Evolutionary conservation across 768 basidiomycete species (phyloP).

Genomic region (Podaxis rugospora): DNA sequence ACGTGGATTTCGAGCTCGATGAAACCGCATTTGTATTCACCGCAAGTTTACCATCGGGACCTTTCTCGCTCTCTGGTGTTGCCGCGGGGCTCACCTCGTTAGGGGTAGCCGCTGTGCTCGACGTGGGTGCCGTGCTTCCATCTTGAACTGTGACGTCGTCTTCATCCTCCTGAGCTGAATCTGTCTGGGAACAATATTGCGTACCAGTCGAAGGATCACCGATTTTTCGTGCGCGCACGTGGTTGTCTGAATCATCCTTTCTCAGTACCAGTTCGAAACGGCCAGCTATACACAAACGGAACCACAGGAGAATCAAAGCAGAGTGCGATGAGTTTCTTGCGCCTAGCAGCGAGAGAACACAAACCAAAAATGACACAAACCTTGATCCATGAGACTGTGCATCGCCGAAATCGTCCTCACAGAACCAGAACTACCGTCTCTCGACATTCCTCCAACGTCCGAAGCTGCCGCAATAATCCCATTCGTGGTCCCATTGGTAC

Average conservation of each 20-base stretch:
- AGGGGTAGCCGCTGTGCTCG: background rate
- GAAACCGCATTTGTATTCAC: background rate
- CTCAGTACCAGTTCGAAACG: constrained; percentile 52
- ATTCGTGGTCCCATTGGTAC: background rate
- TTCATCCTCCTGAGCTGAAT: constrained; percentile 3
- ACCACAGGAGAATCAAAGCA: background rate
- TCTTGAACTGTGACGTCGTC: constrained; percentile 3
- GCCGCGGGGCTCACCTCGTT: background rate
- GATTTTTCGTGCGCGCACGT: constrained; percentile 34
- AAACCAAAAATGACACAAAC: constrained; percentile 13
- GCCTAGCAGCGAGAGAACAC: background rate
- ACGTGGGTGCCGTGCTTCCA: background rate
- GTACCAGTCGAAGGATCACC: constrained; percentile 37
- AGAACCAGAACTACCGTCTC: constrained; percentile 15
- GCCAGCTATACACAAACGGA: constrained; percentile 34
- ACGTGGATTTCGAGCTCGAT: background rate
- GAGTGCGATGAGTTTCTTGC: background rate
- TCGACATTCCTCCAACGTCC: background rate
- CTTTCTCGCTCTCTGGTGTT: constrained; percentile 6
- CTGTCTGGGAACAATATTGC: constrained; percentile 17
- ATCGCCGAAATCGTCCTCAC: constrained; percentile 41
- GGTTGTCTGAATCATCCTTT: constrained; percentile 28
- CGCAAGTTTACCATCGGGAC: background rate
- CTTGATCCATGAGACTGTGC: constrained; percentile 60
- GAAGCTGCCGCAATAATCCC: background rate